These are phyloP conservation scores for Musa beccarii DNA, from an alignment of 176 grass and related monocot species.

Conservation along the genomic window DNA sequence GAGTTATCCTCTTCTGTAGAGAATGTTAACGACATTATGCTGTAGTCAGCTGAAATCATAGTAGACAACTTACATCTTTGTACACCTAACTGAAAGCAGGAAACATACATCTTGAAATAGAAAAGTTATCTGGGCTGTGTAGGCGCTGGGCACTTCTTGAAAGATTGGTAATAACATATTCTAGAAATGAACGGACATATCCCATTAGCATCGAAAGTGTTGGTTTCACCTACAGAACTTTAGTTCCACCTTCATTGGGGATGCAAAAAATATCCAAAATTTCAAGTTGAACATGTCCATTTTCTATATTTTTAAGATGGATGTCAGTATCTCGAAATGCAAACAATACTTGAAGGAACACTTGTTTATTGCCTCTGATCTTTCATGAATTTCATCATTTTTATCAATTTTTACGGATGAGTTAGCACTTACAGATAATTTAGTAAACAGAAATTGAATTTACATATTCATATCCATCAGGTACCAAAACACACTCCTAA, in stretches of 20 bases:
- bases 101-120: constrained; percentile 40
- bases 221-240: constrained; percentile 66
- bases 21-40: constrained; percentile 72
- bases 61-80: constrained; percentile 52
- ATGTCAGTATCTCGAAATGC: constrained; percentile 77
- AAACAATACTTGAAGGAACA: constrained; percentile 64
- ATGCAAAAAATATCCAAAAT: constrained; percentile 55
- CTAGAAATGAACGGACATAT: constrained; percentile 54
- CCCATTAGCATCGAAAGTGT: constrained; percentile 30
- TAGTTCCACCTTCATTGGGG: constrained; percentile 76
- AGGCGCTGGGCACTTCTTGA: constrained; percentile 71
- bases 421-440: constrained; percentile 49
- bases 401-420: constrained; percentile 66
- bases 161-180: constrained; percentile 71
- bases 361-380: constrained; percentile 82
- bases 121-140: constrained; percentile 54
- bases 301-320: constrained; percentile 83
- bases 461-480: constrained; percentile 26
- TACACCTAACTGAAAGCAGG: constrained; percentile 37
- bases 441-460: constrained; percentile 38
- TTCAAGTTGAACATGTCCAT: constrained; percentile 19
- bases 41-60: constrained; percentile 66
- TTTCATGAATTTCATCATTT: constrained; percentile 70
- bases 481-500: constrained; percentile 24
- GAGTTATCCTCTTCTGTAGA: constrained; percentile 66